These are phyloP conservation scores for Globisporangium apiculatum DNA, from an alignment of 352 stramenopile species.

Conservation along the genomic window DNA sequence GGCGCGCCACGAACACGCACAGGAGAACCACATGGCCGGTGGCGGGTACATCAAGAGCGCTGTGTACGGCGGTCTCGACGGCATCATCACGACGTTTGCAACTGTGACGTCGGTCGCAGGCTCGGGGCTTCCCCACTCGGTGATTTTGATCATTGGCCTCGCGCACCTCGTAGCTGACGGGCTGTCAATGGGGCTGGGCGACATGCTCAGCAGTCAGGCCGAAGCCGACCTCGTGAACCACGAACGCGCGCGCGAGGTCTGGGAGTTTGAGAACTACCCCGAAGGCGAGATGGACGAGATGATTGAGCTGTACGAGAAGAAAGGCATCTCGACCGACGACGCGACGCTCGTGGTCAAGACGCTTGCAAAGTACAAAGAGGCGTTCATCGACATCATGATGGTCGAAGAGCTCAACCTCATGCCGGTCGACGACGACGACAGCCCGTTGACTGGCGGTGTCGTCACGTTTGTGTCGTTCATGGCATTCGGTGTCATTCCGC, in stretches of 20 bases:
- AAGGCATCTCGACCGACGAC: constrained; percentile 89
- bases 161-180: constrained; percentile 94
- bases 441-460: constrained; percentile 70
- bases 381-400: constrained; percentile 98
- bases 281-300: constrained; percentile 96
- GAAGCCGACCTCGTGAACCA: constrained; percentile 92
- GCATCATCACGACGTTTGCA: constrained; percentile 95
- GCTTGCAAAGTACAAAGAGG: constrained; percentile 95
- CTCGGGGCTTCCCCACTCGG: constrained; percentile 77
- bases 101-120: constrained; percentile 93
- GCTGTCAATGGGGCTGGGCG: constrained; percentile 92
- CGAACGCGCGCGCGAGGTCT: constrained; percentile 89
- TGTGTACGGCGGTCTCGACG: constrained; percentile 95
- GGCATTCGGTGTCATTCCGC: constrained; percentile 87
- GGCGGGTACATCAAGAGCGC: constrained; percentile 80
- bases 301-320: constrained; percentile 93
- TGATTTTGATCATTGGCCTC: constrained; percentile 94
- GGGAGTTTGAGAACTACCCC: constrained; percentile 95
- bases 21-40: constrained; percentile 67
- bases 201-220: constrained; percentile 92
- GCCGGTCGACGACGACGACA: constrained; percentile 91
- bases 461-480: constrained; percentile 91
- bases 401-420: constrained; percentile 94
- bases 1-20: constrained; percentile 42
- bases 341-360: constrained; percentile 89